Evolutionary conservation across 768 basidiomycete genomes (phyloP), one percentile per base, ranked within the genome.

Genomic region (Rhizopogon rudus): DNA sequence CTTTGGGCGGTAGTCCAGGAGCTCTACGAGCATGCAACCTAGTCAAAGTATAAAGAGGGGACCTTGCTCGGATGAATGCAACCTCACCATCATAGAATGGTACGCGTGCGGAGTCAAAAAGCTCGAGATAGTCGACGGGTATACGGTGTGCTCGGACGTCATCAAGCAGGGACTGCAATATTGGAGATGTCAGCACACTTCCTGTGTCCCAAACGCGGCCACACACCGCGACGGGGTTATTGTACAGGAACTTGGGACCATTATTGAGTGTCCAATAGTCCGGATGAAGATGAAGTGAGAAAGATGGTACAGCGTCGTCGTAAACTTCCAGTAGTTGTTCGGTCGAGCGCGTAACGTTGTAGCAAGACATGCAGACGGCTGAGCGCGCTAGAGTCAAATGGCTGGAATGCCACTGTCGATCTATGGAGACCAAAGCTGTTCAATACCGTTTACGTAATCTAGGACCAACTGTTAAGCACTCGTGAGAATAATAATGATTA

Each of bases 21-120:
- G 77, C 65, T 93, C 91, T 2, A 92, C 91, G 56, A 93, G 78
- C 80, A 93, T 83, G 62, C 89, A 91, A 39, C 91, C 91, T 93
- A 51, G 5, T 28, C 5, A 52, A 31, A 37, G 20, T 43, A 53
- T 51, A 51, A 41, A 40, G 51, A 40, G 25, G 40, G 29, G 56
- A 42, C 56, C 50, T 28, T 46, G 16, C n/a, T 14, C 40, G 37
- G n/a, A 51, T 22, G 28, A 57, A 41, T 40, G 8, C 44, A 50
- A 72, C 77, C 25, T 28, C 56, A 90, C 91, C 91, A 67, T 93
- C 88, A 67, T 92, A 93, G 69, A 91, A 93, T 20, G 88, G 88
- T 3, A 91, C 78, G 54, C 77, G 77, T 3, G 83, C 81, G 20
- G 78, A 71, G 58, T 93, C 87, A 61, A 93, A 91, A 29, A 91